Percentiles rank a stretch among this genome's conserved stretches.
Conservation (phyloP, 75 land plant species). For the Azolla pinnata region DNA sequence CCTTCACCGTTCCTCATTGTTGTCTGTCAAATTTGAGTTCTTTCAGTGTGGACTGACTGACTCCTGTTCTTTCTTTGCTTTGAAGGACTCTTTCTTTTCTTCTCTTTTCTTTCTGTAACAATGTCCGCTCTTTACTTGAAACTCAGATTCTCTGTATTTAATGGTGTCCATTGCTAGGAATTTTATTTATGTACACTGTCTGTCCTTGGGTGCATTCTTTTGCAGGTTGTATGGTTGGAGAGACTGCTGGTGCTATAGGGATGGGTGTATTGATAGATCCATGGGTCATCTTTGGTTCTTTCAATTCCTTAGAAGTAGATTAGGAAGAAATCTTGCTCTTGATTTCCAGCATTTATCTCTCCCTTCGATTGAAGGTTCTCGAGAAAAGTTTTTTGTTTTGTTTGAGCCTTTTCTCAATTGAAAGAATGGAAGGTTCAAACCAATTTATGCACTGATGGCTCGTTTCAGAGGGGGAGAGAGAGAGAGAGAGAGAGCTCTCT, state of each 20-base stretch:
- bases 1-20: too few relatives aligned
- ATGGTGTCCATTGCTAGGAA: too few relatives aligned
- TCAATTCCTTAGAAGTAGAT: not conserved
- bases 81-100: not conserved
- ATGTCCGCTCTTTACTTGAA: not conserved
- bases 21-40: too few relatives aligned
- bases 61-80: not conserved
- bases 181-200: not conserved
- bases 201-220: not conserved
- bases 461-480: too few relatives aligned
- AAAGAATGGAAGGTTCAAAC: too few relatives aligned
- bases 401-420: too few relatives aligned
- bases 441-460: too few relatives aligned
- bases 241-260: slow-evolving; percentile 35
- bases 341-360: too few relatives aligned
- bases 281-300: slow-evolving; percentile 24
- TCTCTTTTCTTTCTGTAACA: slow-evolving; percentile 6
- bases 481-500: too few relatives aligned
- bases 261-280: slow-evolving; percentile 29
- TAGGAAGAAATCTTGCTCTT: too few relatives aligned
- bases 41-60: not conserved
- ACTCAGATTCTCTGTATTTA: not conserved
- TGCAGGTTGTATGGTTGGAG: slow-evolving; percentile 54
- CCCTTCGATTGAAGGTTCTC: too few relatives aligned
- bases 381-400: too few relatives aligned